Evolutionary conservation across 2,329 filamentous ascomycete species (phyloP).

Genomic region (Paecilomyces sp.): DNA sequence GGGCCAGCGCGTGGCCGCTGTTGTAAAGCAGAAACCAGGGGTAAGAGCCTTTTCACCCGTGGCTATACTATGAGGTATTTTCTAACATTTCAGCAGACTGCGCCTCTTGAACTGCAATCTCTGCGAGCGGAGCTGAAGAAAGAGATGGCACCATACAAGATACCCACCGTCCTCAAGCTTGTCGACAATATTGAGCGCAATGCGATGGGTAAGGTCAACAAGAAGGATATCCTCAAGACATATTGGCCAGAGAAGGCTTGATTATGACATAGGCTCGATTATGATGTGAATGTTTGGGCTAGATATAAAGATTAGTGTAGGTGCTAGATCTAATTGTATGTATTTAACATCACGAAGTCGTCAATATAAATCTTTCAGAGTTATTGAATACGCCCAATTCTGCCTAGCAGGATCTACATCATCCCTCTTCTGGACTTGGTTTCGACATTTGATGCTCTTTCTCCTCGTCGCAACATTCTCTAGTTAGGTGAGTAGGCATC

Average conservation of each 20-base stretch:
- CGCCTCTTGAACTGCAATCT: constrained; percentile 16
- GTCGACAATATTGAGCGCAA: constrained; percentile 77
- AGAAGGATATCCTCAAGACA: constrained; percentile 32
- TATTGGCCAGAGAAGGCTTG: constrained; percentile 20
- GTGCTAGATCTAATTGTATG: neutral
- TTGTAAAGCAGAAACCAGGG: constrained; percentile 35
- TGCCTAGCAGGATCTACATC: too few species aligned
- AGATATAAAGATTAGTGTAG: neutral
- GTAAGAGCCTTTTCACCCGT: constrained; percentile 15
- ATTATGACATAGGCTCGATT: neutral
- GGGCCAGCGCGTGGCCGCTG: constrained; percentile 49
- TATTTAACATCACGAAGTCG: neutral
- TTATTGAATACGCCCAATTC: too few species aligned
- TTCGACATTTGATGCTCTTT: too few species aligned
- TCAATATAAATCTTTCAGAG: too few species aligned
- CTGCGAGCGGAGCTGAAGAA: constrained; percentile 51
- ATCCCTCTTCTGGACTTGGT: neutral
- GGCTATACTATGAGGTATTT: neutral
- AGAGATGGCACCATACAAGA: constrained; percentile 78
- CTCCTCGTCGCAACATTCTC: neutral
- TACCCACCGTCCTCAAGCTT: constrained; percentile 78
- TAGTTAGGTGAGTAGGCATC: neutral
- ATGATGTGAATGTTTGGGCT: neutral
- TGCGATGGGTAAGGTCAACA: constrained; percentile 80
- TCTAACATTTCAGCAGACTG: constrained; percentile 6